Percentiles rank a stretch among this genome's conserved stretches.
Conservation (phyloP, 768 basidiomycete species). For the Boletus vermiculosoides region DNA sequence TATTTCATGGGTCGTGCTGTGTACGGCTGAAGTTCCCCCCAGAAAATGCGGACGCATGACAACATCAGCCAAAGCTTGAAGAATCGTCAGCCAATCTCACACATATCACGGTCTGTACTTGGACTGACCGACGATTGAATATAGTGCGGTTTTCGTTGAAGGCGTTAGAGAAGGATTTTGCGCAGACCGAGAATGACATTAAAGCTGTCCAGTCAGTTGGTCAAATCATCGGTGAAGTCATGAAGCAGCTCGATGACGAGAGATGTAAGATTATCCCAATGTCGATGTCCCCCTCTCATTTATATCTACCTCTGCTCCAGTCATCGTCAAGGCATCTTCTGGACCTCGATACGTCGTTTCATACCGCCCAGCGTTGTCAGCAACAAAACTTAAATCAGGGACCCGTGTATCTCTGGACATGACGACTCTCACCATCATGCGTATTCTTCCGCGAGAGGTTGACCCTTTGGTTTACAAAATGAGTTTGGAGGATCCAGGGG, state of each 20-base stretch:
- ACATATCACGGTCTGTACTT: not conserved
- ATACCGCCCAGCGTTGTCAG: conserved; percentile 90
- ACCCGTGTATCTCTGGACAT: conserved; percentile 97
- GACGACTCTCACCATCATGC: conserved; percentile 99
- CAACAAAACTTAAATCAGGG: conserved; percentile 86
- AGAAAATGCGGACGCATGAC: conserved; percentile 97
- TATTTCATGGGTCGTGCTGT: not conserved
- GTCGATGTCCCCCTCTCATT: not conserved
- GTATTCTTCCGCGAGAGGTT: conserved; percentile 94
- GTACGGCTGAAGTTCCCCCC: conserved; percentile 8
- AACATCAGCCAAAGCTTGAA: conserved; percentile 83
- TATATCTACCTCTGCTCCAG: conserved; percentile 36
- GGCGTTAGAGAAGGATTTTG: conserved; percentile 83
- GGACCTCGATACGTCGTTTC: conserved; percentile 99
- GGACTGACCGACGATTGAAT: not conserved
- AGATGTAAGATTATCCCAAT: conserved; percentile 62
- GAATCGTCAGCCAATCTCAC: conserved; percentile 59
- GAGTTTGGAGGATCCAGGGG: conserved; percentile 97
- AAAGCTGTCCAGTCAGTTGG: conserved; percentile 98
- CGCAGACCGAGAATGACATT: conserved; percentile 97
- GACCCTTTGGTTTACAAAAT: conserved; percentile 99
- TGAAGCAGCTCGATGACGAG: conserved; percentile 98
- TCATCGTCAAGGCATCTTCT: conserved; percentile 98
- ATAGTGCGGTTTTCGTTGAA: conserved; percentile 90
- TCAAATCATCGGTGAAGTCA: conserved; percentile 98